phyloP scores from a whole-genome alignment of 805 yeast genomes.

The Torulaspora maleeae region DNA sequence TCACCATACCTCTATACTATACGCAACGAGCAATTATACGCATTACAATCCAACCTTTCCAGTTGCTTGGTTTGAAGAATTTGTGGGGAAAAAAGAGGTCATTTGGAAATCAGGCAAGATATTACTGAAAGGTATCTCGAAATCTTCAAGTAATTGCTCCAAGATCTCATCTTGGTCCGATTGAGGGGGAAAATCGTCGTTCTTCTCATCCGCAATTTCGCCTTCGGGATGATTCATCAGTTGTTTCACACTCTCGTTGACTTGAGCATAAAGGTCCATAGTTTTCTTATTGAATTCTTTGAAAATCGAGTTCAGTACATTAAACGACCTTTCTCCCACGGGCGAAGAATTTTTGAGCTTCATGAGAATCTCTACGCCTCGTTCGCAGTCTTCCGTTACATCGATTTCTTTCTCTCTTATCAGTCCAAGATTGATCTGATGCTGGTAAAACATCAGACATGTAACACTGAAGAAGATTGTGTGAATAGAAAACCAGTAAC shows the following conservation, averaged over 20 bases:
- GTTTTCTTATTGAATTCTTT: constrained; percentile 71
- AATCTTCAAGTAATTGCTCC: constrained; percentile 9
- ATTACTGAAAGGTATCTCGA: constrained; percentile 10
- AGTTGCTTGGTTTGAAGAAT: background rate
- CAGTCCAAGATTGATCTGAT: constrained; percentile 13
- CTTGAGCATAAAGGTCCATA: constrained; percentile 35
- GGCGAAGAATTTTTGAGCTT: constrained; percentile 61
- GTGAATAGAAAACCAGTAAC: constrained; percentile 88
- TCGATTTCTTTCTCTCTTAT: constrained; percentile 8
- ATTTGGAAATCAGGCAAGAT: constrained; percentile 12
- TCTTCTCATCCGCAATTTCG: background rate
- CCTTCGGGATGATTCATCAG: background rate
- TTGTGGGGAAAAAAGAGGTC: constrained; percentile 10
- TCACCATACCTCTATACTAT: background rate
- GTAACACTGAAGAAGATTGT: constrained; percentile 87
- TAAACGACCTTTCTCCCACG: constrained; percentile 72
- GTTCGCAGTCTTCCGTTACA: constrained; percentile 61
- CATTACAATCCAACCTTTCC: background rate
- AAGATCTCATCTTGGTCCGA: constrained; percentile 5
- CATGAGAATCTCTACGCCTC: constrained; percentile 63
- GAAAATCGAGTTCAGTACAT: constrained; percentile 67
- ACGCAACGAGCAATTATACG: too few species aligned
- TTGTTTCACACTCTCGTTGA: constrained; percentile 5
- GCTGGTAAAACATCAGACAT: constrained; percentile 60
- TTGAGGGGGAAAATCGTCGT: background rate